Evolutionary conservation across 345 rosid genomes (phyloP).

Genomic region (Rhodamnia rubescens): DNA sequence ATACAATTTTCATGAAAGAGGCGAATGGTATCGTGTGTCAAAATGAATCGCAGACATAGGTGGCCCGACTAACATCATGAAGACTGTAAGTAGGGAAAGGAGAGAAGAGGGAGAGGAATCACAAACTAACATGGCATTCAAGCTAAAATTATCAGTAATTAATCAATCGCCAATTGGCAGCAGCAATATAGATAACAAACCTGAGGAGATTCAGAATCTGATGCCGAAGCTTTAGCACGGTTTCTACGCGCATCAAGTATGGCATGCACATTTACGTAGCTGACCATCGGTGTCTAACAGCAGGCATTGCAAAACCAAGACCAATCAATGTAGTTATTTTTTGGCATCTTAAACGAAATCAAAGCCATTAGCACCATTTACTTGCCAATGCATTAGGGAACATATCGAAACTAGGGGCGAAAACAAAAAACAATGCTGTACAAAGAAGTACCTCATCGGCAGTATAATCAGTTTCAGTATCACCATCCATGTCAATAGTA

Average conservation of each 20-base stretch:
- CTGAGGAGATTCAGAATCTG: slow-evolving; percentile 50
- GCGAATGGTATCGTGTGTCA: not conserved
- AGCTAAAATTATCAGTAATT: not conserved
- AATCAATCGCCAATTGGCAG: not conserved
- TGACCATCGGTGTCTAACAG: slow-evolving; percentile 86
- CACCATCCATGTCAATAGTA: slow-evolving; percentile 77
- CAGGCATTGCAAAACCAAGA: not conserved
- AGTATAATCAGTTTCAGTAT: slow-evolving; percentile 81
- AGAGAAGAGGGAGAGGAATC: not conserved
- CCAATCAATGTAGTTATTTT: not conserved
- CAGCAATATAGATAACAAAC: slow-evolving; percentile 9
- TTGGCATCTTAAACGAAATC: not conserved
- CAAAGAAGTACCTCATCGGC: slow-evolving; percentile 61
- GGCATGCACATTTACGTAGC: slow-evolving; percentile 82
- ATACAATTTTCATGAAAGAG: not conserved
- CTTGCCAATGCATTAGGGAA: not conserved
- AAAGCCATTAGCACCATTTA: not conserved
- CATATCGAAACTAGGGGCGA: not conserved
- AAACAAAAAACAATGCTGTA: not conserved
- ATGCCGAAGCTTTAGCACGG: slow-evolving; percentile 53
- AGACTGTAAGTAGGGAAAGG: not conserved
- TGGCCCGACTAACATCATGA: not conserved
- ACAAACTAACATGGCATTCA: not conserved
- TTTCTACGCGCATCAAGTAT: slow-evolving; percentile 59
- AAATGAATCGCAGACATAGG: not conserved